Evolutionary conservation across 495 filamentous ascomycete species (phyloP), one percentile per base, ranked within the genome.

Genomic region (Polyplosphaeria fusca): DNA sequence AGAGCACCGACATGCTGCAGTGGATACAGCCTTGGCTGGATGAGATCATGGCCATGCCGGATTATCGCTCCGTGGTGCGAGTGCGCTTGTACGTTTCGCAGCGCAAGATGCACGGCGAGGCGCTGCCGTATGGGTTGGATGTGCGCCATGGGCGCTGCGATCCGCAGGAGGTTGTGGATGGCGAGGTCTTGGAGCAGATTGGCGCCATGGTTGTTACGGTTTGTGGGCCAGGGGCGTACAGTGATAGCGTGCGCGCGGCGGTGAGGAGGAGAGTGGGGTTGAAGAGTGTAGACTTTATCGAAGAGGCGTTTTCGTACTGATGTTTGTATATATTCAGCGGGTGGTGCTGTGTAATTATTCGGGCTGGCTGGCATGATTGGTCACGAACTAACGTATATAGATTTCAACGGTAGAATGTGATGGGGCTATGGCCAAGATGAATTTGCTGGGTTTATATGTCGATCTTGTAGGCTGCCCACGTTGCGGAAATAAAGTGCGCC

Each of bases 271-370:
- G 39, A 25, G 25, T 41, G 1, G 2, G n/a, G 2, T 4, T 52
- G 2, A 22, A 27, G 16, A 44, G 26, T 23, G 20, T 59, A 22
- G 49, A 52, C 27, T 59, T 59, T 24, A 28, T 52, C 9, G 55
- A 59, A 48, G 55, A 59, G 39, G 16, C 55, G n/a, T 59, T 59
- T 40, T 56, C 55, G 1, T 59, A 59, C 32, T 59, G 25, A 58
- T 37, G 11, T 51, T 26, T 14, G n/a, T 5, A 16, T 42, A 4
- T 14, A 42, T 14, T 14, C n/a, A 19, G 22, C n/a, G 9, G 30
- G n/a, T 42, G 4, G 39, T 16, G 5, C 16, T 42, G 39, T 16
- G n/a, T 42, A 16, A 42, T 42, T 14, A 42, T 19, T 42, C 39
- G 22, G n/a, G 5, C 39, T 5, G 7, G n/a, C n/a, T n/a, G n/a